Evolutionary conservation across 441 rosid species (phyloP).

Genomic region (Geranium incanum): DNA sequence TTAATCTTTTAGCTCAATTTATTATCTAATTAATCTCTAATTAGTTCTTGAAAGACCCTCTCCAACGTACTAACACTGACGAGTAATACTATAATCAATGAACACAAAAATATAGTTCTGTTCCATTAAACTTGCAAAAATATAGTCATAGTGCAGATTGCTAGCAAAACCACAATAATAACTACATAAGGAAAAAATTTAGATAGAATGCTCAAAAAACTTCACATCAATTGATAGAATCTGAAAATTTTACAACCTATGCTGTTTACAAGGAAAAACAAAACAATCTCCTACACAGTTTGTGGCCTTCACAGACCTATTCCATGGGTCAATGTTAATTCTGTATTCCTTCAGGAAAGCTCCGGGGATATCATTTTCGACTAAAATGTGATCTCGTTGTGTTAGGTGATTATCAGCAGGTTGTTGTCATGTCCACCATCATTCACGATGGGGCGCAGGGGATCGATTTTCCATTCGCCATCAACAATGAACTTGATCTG

Average conservation of each 20-base stretch:
- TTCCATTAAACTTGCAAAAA: too few species aligned
- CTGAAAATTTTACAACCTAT: neutral
- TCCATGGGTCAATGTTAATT: too few species aligned
- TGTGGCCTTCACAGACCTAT: too few species aligned
- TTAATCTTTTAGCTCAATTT: too few species aligned
- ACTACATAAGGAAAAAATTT: neutral
- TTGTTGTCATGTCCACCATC: slow-evolving; percentile 61
- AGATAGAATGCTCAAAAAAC: neutral
- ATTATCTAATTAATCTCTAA: too few species aligned
- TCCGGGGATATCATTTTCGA: neutral
- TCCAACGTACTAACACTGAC: too few species aligned
- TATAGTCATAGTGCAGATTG: neutral
- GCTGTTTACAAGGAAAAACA: neutral
- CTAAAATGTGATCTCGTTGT: neutral
- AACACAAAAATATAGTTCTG: too few species aligned
- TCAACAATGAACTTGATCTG: slow-evolving; percentile 90
- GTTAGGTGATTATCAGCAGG: slow-evolving; percentile 47
- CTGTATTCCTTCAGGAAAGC: too few species aligned
- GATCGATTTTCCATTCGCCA: slow-evolving; percentile 82
- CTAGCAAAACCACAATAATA: neutral
- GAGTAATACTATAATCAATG: too few species aligned
- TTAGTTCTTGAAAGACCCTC: too few species aligned
- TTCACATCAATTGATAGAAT: neutral
- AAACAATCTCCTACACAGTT: too few species aligned
- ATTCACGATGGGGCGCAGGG: slow-evolving; percentile 61